Evolutionary conservation across 352 stramenopile species (phyloP), one percentile per base, ranked within the genome.

Genomic region (Discostella stelligera): DNA sequence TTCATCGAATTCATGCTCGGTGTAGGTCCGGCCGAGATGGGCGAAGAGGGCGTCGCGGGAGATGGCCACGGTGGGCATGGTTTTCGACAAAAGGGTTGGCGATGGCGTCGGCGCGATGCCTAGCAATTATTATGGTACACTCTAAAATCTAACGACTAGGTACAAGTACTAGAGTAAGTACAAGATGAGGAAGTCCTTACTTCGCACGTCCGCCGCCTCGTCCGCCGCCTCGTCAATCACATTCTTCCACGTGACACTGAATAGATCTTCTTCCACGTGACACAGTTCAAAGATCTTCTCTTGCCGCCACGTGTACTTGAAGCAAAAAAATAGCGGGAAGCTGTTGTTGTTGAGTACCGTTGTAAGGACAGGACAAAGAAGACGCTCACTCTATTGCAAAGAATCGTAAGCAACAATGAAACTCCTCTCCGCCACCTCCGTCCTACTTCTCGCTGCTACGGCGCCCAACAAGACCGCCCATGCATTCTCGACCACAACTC

Each of bases 1-100:
- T 71, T 99, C 93, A 79, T 99, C 97, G 87, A 99, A 99, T 83
- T 98, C 97, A 66, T 99, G 93, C 53, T 96, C 95, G 58, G 96
- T 99, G 92, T 98, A 99, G 54, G 85, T 95, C 84, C 97, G 92
- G 72, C 96, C 96, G 73, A 99, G 91, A 83, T 97, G 95, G 78
- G 93, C 88, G 88, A 99, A 99, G 58, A 99, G 91, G 72, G 97
- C 90, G 77, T 98, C 96, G 82, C 96, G 95, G 87, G 98, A 96
- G 30, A 99, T 91, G 30, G 93, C 90, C 49, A 99, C 94, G 37
- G 96, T 99, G 82, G 98, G 98, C 98, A 99, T 99, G 6, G 21
- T 71, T 58, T 44, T 37, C 54, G 41, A 30, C 13, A 27, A 55
- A 27, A 20, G 18, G 55, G 25, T 46, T 4, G 25, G 25, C 13